These are phyloP conservation scores for Wickerhamiella dianesei DNA, from an alignment of 805 yeast species.

Conservation along the genomic window DNA sequence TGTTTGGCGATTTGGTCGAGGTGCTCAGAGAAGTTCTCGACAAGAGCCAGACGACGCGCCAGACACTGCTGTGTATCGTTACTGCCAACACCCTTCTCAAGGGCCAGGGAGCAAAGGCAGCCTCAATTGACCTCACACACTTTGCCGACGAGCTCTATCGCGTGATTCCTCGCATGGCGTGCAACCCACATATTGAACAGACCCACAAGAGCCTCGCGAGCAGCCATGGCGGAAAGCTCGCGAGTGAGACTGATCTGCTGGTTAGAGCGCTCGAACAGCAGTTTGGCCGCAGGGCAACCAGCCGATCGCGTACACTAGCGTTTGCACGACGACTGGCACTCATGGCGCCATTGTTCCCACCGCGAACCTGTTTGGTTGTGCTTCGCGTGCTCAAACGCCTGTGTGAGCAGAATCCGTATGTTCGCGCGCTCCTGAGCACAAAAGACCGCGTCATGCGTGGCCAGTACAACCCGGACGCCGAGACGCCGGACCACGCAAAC, in stretches of 20 bases:
- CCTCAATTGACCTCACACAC: constrained; percentile 65
- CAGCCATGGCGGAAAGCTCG: constrained; percentile 54
- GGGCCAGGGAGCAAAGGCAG: constrained; percentile 40
- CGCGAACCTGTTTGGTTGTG: constrained; percentile 67
- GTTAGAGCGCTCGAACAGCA: constrained; percentile 65
- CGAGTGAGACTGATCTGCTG: constrained; percentile 78
- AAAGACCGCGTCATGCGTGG: constrained; percentile 85
- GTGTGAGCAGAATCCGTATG: constrained; percentile 52
- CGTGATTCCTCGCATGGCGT: constrained; percentile 49
- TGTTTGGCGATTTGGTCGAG: constrained; percentile 83
- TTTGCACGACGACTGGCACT: constrained; percentile 71
- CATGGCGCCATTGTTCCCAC: constrained; percentile 63
- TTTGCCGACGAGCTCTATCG: constrained; percentile 67
- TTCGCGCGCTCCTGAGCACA: constrained; percentile 67
- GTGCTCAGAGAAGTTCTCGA: constrained; percentile 70
- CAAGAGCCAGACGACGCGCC: constrained; percentile 43
- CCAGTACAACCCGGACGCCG: constrained; percentile 47
- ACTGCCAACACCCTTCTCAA: constrained; percentile 80
- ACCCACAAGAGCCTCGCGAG: constrained; percentile 69
- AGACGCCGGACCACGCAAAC: constrained; percentile 61
- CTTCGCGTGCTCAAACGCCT: constrained; percentile 69
- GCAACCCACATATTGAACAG: constrained; percentile 76
- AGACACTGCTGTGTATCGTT: constrained; percentile 65
- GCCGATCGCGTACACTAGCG: constrained; percentile 30
- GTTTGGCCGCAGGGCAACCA: constrained; percentile 47